Base-by-base conservation (phyloP, 306 rosid genomes). In the Canavalia ensiformis region DNA sequence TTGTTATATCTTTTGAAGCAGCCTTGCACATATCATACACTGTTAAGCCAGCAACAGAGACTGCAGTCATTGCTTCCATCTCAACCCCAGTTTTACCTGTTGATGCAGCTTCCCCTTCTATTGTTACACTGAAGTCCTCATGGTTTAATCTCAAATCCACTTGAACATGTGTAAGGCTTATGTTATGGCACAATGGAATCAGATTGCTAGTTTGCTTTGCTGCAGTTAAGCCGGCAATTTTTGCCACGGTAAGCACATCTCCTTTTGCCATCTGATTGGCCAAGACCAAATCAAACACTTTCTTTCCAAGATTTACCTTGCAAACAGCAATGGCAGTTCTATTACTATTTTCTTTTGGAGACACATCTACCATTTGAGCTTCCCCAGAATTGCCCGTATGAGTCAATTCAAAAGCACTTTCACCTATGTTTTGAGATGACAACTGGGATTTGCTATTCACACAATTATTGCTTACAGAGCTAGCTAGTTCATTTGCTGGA, bases 21-120 rank as follows among this genome's bases (percentile, higher is more conserved):
- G 97, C 98, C 82, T 95, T 95, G 77, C 99, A 95, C 99, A 93
- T 93, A 78, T 95, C 98, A 76, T 93, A 91, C 7, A 93, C 92
- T 2, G 98, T 95, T 52, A 93, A 87, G 60, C 94, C 98, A 39
- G 94, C 94, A 60, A 91, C 76, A 18, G 89, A 86, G 42, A 90
- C 96, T 2, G 97, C 94, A 0, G 97, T 91, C 95, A 95, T 85
- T 67, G 97, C 99, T 87, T 95, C 98, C 98, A 95, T 93, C 86
- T 95, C 99, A 75, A 91, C 87, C 62, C 89, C 85, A n/a, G 87
- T 86, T 86, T 83, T 86, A 63, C 96, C 97, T 0, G 88, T 90
- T 50, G 91, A 83, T 42, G 87, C 75, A 18, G 97, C 97, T 87
- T 93, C 97, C 66, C 94, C 97, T 89, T 93, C 90, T 54, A 95